Evolutionary conservation across 176 grass and related monocot genomes (phyloP), one percentile per base, ranked within the genome.

Genomic region (Chrysopogon serrulatus): DNA sequence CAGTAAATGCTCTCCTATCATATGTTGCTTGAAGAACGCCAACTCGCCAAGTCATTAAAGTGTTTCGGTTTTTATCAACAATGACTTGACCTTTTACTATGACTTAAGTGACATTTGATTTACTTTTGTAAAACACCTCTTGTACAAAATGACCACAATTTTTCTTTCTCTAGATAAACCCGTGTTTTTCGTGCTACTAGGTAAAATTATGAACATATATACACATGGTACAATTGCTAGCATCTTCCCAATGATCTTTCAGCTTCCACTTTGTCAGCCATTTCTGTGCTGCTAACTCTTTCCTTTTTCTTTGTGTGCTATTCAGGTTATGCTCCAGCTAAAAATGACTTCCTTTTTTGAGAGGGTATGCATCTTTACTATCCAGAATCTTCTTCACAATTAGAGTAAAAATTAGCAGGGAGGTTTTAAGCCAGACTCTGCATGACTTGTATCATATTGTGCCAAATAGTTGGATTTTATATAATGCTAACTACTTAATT

Each of bases 291-390:
- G 82, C 70, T 81, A 74, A 84, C 39, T 71, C 73, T 45, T 87
- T 74, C 54, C 36, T 83, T 86, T 17, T 79, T 91, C 40, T 41
- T 59, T 43, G 33, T 48, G 7, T 68, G 63, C 59, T 87, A 62
- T 77, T 90, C 84, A 97, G 95, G 95, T 86, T 98, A 98, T 88
- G 84, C 87, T 88, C 86, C 88, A 90, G 92, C 88, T 57, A 98
- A 86, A 91, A 98, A 98, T 81, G 96, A 95, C 75, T 98, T 98
- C 84, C 80, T 98, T 23, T n/a, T 95, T 98, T 92, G 96, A 98
- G 87, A 98, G 89, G 96, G 93, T 98, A 94, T 33, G 66, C 57
- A 82, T 78, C 60, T 72, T 86, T 88, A 57, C 73, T 77, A 77
- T 81, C 30, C 13, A 16, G 66, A 65, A 68, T 91, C n/a, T n/a